phyloP scores from a whole-genome alignment of 257 asterid species.

The Solanum pennellii region DNA sequence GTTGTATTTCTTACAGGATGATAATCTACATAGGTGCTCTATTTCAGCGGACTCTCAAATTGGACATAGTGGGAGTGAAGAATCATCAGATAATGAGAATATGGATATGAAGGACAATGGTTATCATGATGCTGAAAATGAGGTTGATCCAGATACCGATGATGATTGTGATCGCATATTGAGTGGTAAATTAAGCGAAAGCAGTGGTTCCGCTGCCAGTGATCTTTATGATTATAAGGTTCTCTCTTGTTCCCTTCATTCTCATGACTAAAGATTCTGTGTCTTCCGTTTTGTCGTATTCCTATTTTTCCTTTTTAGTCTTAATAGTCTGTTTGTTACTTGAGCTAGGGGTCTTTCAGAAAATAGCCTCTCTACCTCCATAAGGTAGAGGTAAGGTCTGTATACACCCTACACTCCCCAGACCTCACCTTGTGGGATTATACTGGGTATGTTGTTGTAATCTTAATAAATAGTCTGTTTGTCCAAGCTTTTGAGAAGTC shows the following conservation, averaged over 20 bases:
- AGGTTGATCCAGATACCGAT: constrained; percentile 65
- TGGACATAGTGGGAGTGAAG: constrained; percentile 67
- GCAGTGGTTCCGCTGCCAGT: constrained; percentile 82
- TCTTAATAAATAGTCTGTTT: not conserved
- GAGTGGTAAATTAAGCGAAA: constrained; percentile 81
- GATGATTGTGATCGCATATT: constrained; percentile 65
- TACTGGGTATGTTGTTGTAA: not conserved
- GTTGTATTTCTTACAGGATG: constrained; percentile 44
- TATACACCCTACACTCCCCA: not conserved
- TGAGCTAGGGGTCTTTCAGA: not conserved
- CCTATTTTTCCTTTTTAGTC: not conserved
- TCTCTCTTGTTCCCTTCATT: not conserved
- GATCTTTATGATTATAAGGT: constrained; percentile 94
- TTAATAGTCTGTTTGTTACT: not conserved
- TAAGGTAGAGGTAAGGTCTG: not conserved
- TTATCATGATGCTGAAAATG: constrained; percentile 87
- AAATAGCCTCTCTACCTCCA: not conserved
- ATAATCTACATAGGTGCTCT: constrained; percentile 61
- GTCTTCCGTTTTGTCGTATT: not conserved
- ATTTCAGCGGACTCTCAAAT: constrained; percentile 73
- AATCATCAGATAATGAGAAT: constrained; percentile 66
- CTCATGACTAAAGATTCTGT: not conserved
- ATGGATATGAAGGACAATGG: constrained; percentile 49
- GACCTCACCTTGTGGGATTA: not conserved
- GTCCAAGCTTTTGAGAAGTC: not conserved